These are phyloP conservation scores for Phytopythium ostracodes DNA, from an alignment of 352 stramenopile species.

Conservation along the genomic window DNA sequence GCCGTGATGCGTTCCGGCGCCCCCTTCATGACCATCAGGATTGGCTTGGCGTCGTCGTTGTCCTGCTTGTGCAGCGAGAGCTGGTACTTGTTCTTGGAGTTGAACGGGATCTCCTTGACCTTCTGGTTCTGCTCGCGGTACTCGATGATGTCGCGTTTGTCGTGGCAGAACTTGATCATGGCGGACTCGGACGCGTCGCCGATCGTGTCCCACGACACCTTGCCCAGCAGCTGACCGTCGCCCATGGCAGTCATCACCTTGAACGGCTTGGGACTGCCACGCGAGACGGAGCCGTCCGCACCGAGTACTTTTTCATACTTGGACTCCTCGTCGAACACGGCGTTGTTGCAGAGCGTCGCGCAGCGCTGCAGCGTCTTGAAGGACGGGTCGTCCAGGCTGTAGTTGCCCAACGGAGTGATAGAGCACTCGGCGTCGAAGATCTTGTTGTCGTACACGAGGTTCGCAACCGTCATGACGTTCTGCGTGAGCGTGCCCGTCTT, in stretches of 20 bases:
- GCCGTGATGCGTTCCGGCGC: slow-evolving; percentile 91
- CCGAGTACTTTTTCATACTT: slow-evolving; percentile 69
- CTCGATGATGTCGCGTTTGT: slow-evolving; percentile 61
- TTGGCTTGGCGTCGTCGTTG: slow-evolving; percentile 54
- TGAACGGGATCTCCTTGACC: slow-evolving; percentile 57
- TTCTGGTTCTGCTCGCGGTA: slow-evolving; percentile 48
- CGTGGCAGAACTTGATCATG: slow-evolving; percentile 86
- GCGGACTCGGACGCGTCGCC: slow-evolving; percentile 75
- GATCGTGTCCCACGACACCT: slow-evolving; percentile 64
- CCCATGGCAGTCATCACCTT: slow-evolving; percentile 44
- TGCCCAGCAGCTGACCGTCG: slow-evolving; percentile 38
- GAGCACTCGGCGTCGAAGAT: slow-evolving; percentile 80
- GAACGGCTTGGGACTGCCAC: slow-evolving; percentile 37
- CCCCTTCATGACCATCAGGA: slow-evolving; percentile 90
- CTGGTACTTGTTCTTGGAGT: slow-evolving; percentile 70
- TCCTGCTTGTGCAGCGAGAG: slow-evolving; percentile 21
- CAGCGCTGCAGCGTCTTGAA: slow-evolving; percentile 27
- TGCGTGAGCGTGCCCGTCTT: slow-evolving; percentile 92
- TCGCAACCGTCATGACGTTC: slow-evolving; percentile 56
- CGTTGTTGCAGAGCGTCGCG: slow-evolving; percentile 29
- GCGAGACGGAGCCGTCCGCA: slow-evolving; percentile 24
- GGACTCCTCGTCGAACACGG: slow-evolving; percentile 40
- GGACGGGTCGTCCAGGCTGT: slow-evolving; percentile 25
- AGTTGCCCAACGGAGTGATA: slow-evolving; percentile 36
- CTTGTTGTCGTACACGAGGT: slow-evolving; percentile 59